Conservation (phyloP, 2,329 filamentous ascomycete species). For the Diaporthe eres region DNA sequence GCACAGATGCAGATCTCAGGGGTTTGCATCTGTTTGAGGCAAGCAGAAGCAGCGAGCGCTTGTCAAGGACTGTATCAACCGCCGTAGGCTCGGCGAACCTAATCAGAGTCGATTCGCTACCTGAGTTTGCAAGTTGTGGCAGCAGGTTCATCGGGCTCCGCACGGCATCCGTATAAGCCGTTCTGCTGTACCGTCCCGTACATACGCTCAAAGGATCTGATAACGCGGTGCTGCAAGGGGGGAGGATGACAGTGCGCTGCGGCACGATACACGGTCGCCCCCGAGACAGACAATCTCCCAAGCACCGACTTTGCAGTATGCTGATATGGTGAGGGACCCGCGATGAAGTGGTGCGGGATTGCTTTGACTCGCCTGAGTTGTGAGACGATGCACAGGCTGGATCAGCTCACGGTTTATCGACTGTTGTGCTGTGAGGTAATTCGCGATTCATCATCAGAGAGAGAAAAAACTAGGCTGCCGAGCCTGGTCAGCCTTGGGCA, state of each 20-base stretch:
- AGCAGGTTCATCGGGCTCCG: background rate
- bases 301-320: background rate
- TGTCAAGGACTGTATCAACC: constrained; percentile 9
- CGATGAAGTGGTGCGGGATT: constrained; percentile 10
- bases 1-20: constrained; percentile 36
- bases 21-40: constrained; percentile 33
- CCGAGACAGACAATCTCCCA: constrained; percentile 34
- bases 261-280: background rate
- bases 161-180: constrained; percentile 5
- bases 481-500: background rate
- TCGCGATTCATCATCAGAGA: background rate
- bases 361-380: constrained; percentile 16
- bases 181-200: background rate
- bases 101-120: background rate
- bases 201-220: constrained; percentile 1
- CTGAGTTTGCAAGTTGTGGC: background rate
- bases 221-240: constrained; percentile 22
- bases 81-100: constrained; percentile 6
- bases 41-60: constrained; percentile 26
- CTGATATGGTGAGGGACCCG: constrained; percentile 1
- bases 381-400: constrained; percentile 26
- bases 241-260: constrained; percentile 3
- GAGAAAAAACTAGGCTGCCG: background rate
- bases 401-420: constrained; percentile 25
- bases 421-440: background rate